Evolutionary conservation across 139 green algal genomes (phyloP).

Genomic region (Coelastrella sp.): DNA sequence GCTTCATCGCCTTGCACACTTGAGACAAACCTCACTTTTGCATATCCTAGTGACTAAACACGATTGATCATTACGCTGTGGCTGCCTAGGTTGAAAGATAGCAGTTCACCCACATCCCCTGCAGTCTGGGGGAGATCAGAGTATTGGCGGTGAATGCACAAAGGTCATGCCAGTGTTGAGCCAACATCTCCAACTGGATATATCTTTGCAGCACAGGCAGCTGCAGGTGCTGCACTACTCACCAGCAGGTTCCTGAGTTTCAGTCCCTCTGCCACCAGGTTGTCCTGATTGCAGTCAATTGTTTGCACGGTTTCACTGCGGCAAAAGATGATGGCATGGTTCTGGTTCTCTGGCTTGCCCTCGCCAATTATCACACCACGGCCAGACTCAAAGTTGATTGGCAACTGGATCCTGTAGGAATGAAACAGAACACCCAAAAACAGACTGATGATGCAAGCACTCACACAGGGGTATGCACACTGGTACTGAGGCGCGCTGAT

Average conservation of each 20-base stretch:
- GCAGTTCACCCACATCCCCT: too few relatives aligned
- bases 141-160: not conserved
- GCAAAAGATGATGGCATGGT: constrained; percentile 81
- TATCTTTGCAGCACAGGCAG: not conserved
- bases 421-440: not conserved
- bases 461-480: too few relatives aligned
- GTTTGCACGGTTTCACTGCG: constrained; percentile 79
- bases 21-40: too few relatives aligned
- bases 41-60: not conserved
- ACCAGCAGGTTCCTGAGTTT: constrained; percentile 75
- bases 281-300: constrained; percentile 93
- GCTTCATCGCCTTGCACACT: too few relatives aligned
- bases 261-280: constrained; percentile 84
- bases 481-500: not conserved
- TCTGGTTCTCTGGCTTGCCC: constrained; percentile 91
- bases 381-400: constrained; percentile 54
- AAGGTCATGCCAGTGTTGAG: too few relatives aligned
- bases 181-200: not conserved
- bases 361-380: constrained; percentile 73
- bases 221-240: constrained; percentile 40
- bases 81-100: too few relatives aligned
- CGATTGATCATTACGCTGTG: not conserved
- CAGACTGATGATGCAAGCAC: not conserved
- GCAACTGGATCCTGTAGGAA: constrained; percentile 67
- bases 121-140: too few relatives aligned